Base-by-base conservation (phyloP, 306 rosid genomes). In the Gastrolobium villosum region DNA sequence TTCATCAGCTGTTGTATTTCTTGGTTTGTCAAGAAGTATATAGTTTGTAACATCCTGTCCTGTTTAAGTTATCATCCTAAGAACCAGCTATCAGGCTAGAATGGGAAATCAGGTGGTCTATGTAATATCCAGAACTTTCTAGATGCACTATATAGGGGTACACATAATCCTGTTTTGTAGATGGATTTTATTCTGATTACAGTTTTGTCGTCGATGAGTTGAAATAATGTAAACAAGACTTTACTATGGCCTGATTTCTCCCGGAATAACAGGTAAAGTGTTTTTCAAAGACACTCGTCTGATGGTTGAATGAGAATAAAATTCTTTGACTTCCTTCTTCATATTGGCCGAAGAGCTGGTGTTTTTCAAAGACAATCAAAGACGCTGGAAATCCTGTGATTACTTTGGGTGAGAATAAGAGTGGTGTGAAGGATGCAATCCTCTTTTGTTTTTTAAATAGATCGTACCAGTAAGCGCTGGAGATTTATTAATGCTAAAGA, bases 1-100 rank as follows among this genome's bases (percentile, higher is more conserved):
- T 53, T 85, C 98, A 48, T 90, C 98, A 2, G 87, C 96, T 53
- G 62, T 86, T 5, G 97, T 91, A 60, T 95, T 95, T 84, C 90
- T 93, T 60, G 89, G 88, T 77, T 89, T 95, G 79, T 90, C 99
- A 2, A 86, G 94, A 80, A 84, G 79, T 82, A 15, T 50, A 44
- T 92, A 81, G 79, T 73, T 34, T 45, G 39, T 20, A 26, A 34
- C 53, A 69, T 75, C 4, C 46, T 31, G 8, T 50, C 41, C 26
- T 54, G 2, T 49, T 52, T 30, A 72, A 37, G 56, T 80, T 44
- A 52, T 44, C 74, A 56, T 82, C 44, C 14, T 36, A 70, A 82
- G 82, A 80, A 65, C 39, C 48, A 46, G 83, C 59, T 77, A 43
- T 68, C 70, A 10, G 57, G 30, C 26, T 57, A 20, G 62, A 49